phyloP scores from a whole-genome alignment of 441 rosid genomes.

The Bocquillonia castaneifolia region DNA sequence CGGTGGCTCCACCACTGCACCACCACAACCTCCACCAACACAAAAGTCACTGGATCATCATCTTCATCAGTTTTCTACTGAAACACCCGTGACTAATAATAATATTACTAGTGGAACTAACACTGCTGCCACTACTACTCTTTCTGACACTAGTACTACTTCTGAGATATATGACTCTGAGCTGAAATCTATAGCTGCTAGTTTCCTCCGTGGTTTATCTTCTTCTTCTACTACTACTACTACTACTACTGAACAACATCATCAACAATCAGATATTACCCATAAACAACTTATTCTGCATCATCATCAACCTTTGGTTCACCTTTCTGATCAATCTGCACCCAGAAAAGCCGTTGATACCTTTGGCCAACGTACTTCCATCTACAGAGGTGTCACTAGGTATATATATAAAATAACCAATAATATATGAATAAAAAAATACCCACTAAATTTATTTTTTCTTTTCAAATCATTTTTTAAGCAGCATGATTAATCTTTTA shows the following conservation, averaged over 20 bases:
- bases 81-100: slow-evolving; percentile 24
- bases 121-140: slow-evolving; percentile 21
- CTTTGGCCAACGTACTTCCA: slow-evolving; percentile 90
- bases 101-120: slow-evolving; percentile 17
- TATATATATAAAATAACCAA: slow-evolving; percentile 10
- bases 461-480: too few relatives aligned
- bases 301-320: slow-evolving; percentile 17
- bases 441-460: background rate
- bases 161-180: slow-evolving; percentile 58
- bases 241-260: background rate
- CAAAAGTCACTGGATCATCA: slow-evolving; percentile 3
- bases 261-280: background rate
- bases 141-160: slow-evolving; percentile 20
- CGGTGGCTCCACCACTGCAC: slow-evolving; percentile 33
- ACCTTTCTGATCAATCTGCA: slow-evolving; percentile 27
- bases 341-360: slow-evolving; percentile 59
- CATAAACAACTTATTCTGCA: slow-evolving; percentile 14
- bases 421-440: background rate
- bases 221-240: too few relatives aligned
- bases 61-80: slow-evolving; percentile 4
- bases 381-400: slow-evolving; percentile 93
- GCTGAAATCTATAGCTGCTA: slow-evolving; percentile 68
- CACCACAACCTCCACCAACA: slow-evolving; percentile 8
- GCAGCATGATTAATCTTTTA: background rate
- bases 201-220: slow-evolving; percentile 53